Evolutionary conservation across 1,139 yeast species (phyloP), one percentile per base, ranked within the genome.

Genomic region (Yarrowia galli): DNA sequence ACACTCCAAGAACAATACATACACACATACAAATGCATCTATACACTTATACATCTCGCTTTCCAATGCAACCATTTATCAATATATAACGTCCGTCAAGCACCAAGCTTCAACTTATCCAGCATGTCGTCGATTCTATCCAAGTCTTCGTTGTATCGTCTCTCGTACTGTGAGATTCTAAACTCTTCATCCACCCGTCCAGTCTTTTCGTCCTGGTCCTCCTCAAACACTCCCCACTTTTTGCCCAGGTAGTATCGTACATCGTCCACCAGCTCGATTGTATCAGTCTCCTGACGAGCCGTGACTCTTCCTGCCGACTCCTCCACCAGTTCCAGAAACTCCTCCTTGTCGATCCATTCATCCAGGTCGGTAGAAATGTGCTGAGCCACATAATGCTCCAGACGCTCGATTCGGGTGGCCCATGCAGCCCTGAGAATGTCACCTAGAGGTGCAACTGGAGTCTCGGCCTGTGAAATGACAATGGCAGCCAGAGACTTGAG

Each of bases 211-310:
- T 45, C 66, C 25, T 68, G 70, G 28, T 69, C 72, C 18, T 66
- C 72, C 38, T 70, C 70, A 36, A 72, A 69, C 35, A 79, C 75
- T 10, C 76, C 76, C 68, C 84, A 83, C 71, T 84, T 85, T 73
- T 83, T 82, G 3, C 83, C 78, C 68, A 90, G 76, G 71, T 87
- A 89, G 75, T 83, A 90, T 70, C 93, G 80, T 13, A 90, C 87
- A 77, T 90, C 96, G 77, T 90, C 96, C 49, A 90, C 80, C 71
- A 90, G 79, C 73, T 90, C 96, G 75, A 90, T 88, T 1, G 96
- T 88, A 77, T 90, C 96, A 0, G 91, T 88, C 69, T 86, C 90
- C 72, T 90, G 88, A 75, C 96, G 82, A 20, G 78, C 79, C 25
- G 82, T 75, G 68, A 90, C 89, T 72, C 92, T 79, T 15, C 75